Base-by-base conservation (phyloP, 345 rosid genomes). In the Geranium rotundifolium region DNA sequence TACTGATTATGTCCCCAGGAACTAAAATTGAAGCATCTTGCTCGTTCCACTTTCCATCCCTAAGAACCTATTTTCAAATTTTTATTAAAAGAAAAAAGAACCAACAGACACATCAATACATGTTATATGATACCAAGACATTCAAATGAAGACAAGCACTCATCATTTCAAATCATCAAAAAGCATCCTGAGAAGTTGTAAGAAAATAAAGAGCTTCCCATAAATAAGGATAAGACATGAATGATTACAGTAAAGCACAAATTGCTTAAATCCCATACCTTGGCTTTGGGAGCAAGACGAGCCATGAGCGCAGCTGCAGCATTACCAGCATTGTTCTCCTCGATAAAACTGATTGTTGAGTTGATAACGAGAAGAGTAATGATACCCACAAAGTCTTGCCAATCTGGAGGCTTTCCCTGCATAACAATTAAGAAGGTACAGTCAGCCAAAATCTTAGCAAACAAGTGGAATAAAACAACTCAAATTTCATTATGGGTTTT, bases 301-400 rank as follows among this genome's bases (percentile, higher is more conserved):
- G 99, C 99, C 99, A 92, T 92, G 55, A 92, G 86, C 72, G 99
- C 99, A 62, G 99, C 97, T 4, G 97, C 99, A 8, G 96, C 99
- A 62, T 92, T 86, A 54, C 99, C 99, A 0, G 99, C 99, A 72
- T 92, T 92, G 69, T 92, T 92, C 73, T 92, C 99, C 78, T 92
- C 96, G 0, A 89, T 84, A 69, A 92, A 92, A 79, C 97, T 92
- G 73, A 92, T 92, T n/a, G 99, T 90, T 17, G 99, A 92, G 74
- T 90, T 92, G 52, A 92, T 90, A 63, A 92, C 0, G 68, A 92
- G 96, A 54, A 90, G 84, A 23, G 95, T 86, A 30, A 92, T 89
- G 55, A 92, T 92, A 64, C 98, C 96, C 60, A 92, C 90, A 67
- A 91, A 91, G 62, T 89, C 98, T 75, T 92, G 98, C 98, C 98